phyloP scores from a whole-genome alignment of 345 rosid genomes.

The Eucalyptus polybractea region DNA sequence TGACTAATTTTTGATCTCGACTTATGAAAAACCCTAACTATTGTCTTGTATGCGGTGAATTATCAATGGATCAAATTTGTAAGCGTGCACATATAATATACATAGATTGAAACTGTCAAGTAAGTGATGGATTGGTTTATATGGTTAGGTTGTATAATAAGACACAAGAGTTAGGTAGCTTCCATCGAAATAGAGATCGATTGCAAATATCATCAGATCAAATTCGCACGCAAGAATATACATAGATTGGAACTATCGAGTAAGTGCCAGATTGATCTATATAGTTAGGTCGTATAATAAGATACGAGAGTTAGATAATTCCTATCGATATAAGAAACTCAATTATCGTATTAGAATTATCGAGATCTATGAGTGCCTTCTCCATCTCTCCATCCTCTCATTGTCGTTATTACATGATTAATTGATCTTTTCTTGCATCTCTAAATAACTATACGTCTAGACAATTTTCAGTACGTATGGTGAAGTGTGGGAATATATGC shows the following conservation, averaged over 20 bases:
- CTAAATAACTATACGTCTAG: neutral
- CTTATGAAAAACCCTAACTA: neutral
- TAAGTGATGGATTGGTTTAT: neutral
- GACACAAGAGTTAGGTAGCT: neutral
- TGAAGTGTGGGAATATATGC: neutral
- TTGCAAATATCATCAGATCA: accelerated
- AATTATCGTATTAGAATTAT: neutral
- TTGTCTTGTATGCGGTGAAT: neutral
- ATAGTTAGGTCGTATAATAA: neutral
- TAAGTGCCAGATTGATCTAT: neutral
- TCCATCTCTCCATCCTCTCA: neutral
- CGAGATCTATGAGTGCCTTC: neutral
- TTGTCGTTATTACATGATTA: neutral
- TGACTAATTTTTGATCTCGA: neutral
- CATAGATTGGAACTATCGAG: neutral
- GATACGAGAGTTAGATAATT: neutral
- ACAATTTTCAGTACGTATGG: neutral
- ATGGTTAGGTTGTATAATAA: neutral
- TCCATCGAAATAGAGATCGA: neutral
- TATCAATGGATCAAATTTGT: neutral
- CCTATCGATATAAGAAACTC: neutral
- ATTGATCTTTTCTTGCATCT: neutral
- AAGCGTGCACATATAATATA: neutral
- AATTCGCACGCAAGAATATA: accelerated
- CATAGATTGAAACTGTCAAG: neutral